phyloP scores from a whole-genome alignment of 2,329 filamentous ascomycete genomes.

The Penicillium psychrosexuale region DNA sequence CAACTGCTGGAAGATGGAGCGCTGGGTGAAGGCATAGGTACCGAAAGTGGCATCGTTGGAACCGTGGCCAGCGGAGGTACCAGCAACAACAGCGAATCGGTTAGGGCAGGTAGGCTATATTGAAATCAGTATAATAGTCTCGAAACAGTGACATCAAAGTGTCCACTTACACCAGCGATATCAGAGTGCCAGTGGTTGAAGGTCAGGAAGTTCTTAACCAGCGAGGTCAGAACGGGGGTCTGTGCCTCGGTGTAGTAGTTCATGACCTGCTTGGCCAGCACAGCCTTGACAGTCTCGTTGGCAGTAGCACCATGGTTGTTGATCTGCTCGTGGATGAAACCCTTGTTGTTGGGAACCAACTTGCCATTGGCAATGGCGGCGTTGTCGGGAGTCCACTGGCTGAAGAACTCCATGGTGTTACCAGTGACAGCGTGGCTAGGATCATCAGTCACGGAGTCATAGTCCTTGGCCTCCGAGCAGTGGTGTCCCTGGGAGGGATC shows the following conservation, averaged over 20 bases:
- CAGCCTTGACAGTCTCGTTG: slow-evolving; percentile 20
- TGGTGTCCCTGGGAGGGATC: slow-evolving; percentile 25
- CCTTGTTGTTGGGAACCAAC: slow-evolving; percentile 31
- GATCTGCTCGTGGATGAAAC: slow-evolving; percentile 45
- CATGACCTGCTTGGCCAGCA: slow-evolving; percentile 39
- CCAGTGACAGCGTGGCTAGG: slow-evolving; percentile 43
- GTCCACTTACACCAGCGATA: slow-evolving; percentile 35
- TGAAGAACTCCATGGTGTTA: slow-evolving; percentile 47
- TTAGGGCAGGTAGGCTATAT: slow-evolving; percentile 44
- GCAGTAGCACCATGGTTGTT: slow-evolving; percentile 32
- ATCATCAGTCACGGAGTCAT: slow-evolving; percentile 43
- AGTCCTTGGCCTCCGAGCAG: slow-evolving; percentile 30
- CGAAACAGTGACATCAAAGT: no score
- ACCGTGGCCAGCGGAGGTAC: slow-evolving; percentile 35
- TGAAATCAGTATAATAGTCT: no score
- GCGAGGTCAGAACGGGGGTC: slow-evolving; percentile 41
- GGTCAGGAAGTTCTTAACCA: slow-evolving; percentile 42
- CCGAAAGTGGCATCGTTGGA: slow-evolving; percentile 30
- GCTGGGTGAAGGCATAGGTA: slow-evolving; percentile 26
- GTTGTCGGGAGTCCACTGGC: slow-evolving; percentile 41
- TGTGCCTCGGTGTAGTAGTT: slow-evolving; percentile 47
- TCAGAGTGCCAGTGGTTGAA: slow-evolving; percentile 49
- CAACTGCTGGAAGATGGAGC: slow-evolving; percentile 42
- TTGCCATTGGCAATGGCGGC: slow-evolving; percentile 33
- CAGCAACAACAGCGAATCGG: slow-evolving; percentile 32